A percentile compares a stretch with the other conserved stretches of the same genome.
phyloP scores from a whole-genome alignment of 2,329 filamentous ascomycete genomes.

The Pyrenophora seminiperda region DNA sequence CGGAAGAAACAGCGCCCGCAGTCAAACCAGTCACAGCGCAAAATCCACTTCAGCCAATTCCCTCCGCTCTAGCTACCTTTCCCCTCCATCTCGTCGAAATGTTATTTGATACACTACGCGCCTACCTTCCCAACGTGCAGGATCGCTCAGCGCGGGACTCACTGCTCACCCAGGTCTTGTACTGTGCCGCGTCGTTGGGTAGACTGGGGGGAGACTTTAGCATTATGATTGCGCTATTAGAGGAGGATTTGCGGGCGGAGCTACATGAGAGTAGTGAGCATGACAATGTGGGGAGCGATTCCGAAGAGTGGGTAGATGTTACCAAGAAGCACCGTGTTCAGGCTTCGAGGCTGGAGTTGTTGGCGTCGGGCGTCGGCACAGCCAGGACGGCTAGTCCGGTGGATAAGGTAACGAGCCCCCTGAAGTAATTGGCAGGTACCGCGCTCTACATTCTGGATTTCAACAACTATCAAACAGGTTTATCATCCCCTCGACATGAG shows the following conservation, averaged over 20 bases:
- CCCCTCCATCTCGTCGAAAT: constrained; percentile 81
- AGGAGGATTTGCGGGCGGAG: constrained; percentile 52
- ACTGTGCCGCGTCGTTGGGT: constrained; percentile 89
- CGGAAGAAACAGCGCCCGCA: constrained; percentile 33
- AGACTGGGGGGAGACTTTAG: constrained; percentile 92
- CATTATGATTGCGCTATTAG: constrained; percentile 74
- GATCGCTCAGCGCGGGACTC: constrained; percentile 84
- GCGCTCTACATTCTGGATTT: not conserved
- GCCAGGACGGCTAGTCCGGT: constrained; percentile 32
- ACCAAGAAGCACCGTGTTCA: constrained; percentile 86
- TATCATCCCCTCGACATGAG: too few relatives aligned
- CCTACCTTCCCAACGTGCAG: constrained; percentile 79
- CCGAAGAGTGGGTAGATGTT: constrained; percentile 80
- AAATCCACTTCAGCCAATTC: constrained; percentile 61
- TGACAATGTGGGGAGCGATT: constrained; percentile 47
- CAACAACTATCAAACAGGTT: not conserved
- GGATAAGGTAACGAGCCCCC: constrained; percentile 8
- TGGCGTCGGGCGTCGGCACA: constrained; percentile 51
- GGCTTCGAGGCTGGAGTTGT: constrained; percentile 73
- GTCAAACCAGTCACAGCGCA: constrained; percentile 25
- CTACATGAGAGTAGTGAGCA: constrained; percentile 42
- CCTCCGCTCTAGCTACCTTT: constrained; percentile 81
- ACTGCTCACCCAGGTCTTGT: constrained; percentile 87
- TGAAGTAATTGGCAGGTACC: not conserved
- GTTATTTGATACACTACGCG: constrained; percentile 74